A percentile compares a stretch with the other conserved stretches of the same genome.
Conservation (phyloP, 495 filamentous ascomycete species). For the Astrothelium macrocarpum region DNA sequence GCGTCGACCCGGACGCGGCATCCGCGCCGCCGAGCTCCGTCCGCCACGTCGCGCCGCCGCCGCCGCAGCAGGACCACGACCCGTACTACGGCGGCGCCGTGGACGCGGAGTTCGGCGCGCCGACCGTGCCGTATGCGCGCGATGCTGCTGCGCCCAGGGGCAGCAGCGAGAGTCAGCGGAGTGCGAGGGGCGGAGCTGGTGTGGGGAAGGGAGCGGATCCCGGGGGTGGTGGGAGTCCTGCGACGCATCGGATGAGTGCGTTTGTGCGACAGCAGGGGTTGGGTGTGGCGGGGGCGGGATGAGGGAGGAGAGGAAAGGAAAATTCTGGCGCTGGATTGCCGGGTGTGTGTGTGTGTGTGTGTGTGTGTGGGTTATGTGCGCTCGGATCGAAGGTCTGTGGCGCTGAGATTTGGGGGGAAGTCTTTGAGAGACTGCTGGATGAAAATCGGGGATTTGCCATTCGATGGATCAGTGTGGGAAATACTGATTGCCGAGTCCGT, state of each 20-base stretch:
- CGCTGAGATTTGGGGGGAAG: too few relatives aligned
- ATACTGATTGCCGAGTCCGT: too few relatives aligned
- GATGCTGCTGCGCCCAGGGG: not conserved
- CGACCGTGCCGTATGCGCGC: not conserved
- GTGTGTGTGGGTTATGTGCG: too few relatives aligned
- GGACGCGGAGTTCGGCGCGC: not conserved
- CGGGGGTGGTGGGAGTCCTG: not conserved
- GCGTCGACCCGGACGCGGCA: not conserved
- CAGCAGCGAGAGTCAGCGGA: slow-evolving; percentile 4
- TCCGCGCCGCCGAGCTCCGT: not conserved
- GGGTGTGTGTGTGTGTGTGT: too few relatives aligned
- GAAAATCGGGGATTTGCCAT: too few relatives aligned
- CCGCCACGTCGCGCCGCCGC: not conserved
- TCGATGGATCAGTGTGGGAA: too few relatives aligned
- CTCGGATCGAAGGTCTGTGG: too few relatives aligned
- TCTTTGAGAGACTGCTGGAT: too few relatives aligned
- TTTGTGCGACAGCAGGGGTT: slow-evolving; percentile 1
- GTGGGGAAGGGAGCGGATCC: not conserved
- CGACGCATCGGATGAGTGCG: slow-evolving; percentile 5
- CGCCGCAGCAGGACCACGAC: not conserved
- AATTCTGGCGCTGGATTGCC: not conserved
- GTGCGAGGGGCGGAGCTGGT: not conserved
- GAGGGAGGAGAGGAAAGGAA: not conserved
- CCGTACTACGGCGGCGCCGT: not conserved
- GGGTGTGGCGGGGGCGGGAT: not conserved